Evolutionary conservation across 805 yeast species (phyloP).

Genomic region (Candida oleophila): DNA sequence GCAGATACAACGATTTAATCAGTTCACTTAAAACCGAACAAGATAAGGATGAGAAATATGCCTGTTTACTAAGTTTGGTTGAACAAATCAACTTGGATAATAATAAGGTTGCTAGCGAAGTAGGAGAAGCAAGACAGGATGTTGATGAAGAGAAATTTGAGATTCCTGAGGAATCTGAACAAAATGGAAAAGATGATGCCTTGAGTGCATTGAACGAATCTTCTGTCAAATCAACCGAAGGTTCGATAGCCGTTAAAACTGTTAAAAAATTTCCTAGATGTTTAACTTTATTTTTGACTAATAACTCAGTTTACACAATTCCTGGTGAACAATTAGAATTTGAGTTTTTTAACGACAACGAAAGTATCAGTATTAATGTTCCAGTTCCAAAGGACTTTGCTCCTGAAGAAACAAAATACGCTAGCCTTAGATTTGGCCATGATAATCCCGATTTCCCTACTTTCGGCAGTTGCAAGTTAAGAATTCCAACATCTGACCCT

Average conservation of each 20-base stretch:
- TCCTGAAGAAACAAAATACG: slow-evolving; percentile 15
- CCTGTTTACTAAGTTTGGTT: slow-evolving; percentile 21
- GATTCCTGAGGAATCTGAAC: not conserved
- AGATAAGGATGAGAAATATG: slow-evolving; percentile 22
- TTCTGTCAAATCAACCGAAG: not conserved
- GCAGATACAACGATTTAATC: slow-evolving; percentile 22
- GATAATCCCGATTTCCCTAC: not conserved
- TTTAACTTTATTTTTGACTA: not conserved
- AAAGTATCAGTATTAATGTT: slow-evolving; percentile 14
- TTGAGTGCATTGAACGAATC: no score
- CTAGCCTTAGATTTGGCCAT: slow-evolving; percentile 18
- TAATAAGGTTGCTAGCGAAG: not conserved
- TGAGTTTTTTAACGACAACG: slow-evolving; percentile 19
- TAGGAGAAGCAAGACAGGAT: not conserved
- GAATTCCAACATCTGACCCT: slow-evolving; percentile 13
- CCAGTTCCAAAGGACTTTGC: slow-evolving; percentile 18
- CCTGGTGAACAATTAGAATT: slow-evolving; percentile 29
- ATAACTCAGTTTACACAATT: slow-evolving; percentile 17
- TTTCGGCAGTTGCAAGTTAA: slow-evolving; percentile 12
- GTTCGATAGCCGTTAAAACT: not conserved
- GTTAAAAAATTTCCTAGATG: not conserved
- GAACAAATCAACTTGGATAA: slow-evolving; percentile 4
- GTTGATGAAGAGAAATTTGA: not conserved
- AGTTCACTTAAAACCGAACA: slow-evolving; percentile 11
- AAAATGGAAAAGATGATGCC: not conserved